A percentile compares a stretch with the other conserved stretches of the same genome.
Conservation (phyloP, 306 rosid species). For the Abrus pulchellus region DNA sequence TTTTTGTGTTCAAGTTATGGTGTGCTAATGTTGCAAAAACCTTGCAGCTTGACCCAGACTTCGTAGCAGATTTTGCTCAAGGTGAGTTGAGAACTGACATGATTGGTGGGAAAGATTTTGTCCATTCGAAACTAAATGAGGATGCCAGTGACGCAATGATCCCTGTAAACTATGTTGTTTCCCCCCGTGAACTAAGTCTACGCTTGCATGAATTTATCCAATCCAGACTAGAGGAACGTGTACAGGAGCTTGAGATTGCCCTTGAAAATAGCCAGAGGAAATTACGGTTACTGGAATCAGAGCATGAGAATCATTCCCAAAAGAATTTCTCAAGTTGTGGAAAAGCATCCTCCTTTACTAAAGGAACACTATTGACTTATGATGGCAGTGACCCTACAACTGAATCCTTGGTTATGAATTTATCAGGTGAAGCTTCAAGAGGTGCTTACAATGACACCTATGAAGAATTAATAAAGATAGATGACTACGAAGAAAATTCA, state of each 20-base stretch:
- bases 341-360: constrained; percentile 42
- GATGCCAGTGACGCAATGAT: constrained; percentile 49
- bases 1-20: background rate
- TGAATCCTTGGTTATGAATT: constrained; percentile 63
- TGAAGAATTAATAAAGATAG: constrained; percentile 61
- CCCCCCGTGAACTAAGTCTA: constrained; percentile 75
- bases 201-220: constrained; percentile 80
- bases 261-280: constrained; percentile 71
- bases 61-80: constrained; percentile 65
- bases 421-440: constrained; percentile 67
- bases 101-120: constrained; percentile 39
- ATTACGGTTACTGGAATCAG: constrained; percentile 50
- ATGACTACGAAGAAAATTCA: constrained; percentile 63
- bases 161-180: constrained; percentile 70
- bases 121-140: constrained; percentile 47
- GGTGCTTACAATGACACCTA: constrained; percentile 68
- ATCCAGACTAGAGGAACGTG: constrained; percentile 74
- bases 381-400: constrained; percentile 42
- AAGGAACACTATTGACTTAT: constrained; percentile 43
- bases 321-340: constrained; percentile 43
- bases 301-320: constrained; percentile 44
- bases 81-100: constrained; percentile 69
- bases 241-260: constrained; percentile 80
- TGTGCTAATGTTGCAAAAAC: constrained; percentile 46
- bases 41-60: constrained; percentile 78